Base-by-base conservation (phyloP, 148 eudicot genomes). In the Talinum fruticosum region DNA sequence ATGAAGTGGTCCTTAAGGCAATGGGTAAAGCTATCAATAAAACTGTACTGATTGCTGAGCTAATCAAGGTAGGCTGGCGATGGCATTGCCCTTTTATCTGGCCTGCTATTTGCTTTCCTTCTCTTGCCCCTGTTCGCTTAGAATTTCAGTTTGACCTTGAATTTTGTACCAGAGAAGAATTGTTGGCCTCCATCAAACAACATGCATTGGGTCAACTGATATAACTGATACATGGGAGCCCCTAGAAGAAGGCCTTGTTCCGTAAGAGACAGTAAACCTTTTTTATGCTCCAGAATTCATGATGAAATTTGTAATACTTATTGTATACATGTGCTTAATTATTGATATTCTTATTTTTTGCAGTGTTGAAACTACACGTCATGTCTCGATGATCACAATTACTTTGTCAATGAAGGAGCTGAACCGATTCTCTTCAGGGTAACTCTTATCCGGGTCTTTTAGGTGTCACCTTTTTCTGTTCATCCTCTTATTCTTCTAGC, bases 1-100 rank as follows among this genome's bases (percentile, higher is more conserved):
- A 81, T 74, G 94, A 92, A 72, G 78, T 92, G 83, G 90, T 77
- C 34, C 83, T 92, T 59, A 90, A 87, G 86, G 97, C 94, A 69
- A 92, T 90, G 97, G 97, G 94, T 24, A 91, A 89, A 80, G 97
- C 97, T 14, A 92, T 90, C 74, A 90, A 87, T 75, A 92, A 92
- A 83, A 86, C 94, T 38, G 97, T 92, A 32, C 82, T 84, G 88
- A 88, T 92, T 72, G 91, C 86, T 3, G 97, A 92, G 75, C 75
- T 91, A 38, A 89, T 91, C 33, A 91, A 91, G 96, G 93, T 53
- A 33, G 10, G 12, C 38, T 73, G 47, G 33, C 28, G 12, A 33
- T 73, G 47, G 33, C 28, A 24, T 68, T 51, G 16, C 23, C 38
- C 51, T 49, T 41, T 6, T 23, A 15, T 8, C n/a, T 24, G 34